Percentiles rank a stretch among this genome's conserved stretches.
Conservation (phyloP, 2,329 filamentous ascomycete genomes). For the Metarhizium rileyi region DNA sequence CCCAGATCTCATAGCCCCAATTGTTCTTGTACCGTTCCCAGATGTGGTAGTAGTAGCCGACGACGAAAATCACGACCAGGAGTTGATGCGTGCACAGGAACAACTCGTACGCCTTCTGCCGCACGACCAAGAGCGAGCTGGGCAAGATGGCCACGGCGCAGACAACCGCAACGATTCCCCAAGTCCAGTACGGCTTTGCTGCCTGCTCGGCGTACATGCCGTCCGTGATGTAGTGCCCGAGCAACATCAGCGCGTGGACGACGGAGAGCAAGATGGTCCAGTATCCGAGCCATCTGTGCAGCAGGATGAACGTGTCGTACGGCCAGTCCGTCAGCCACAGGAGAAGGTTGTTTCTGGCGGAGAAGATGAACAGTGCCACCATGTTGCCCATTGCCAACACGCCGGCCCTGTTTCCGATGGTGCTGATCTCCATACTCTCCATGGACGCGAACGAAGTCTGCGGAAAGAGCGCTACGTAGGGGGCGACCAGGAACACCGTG, state of each 20-base stretch:
- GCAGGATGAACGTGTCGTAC: conserved; percentile 24
- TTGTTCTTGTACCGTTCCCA: conserved; percentile 23
- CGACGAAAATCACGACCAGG: conserved; percentile 21
- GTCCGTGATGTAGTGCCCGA: conserved; percentile 16
- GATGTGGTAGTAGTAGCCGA: conserved; percentile 27
- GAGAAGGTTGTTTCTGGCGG: conserved; percentile 25
- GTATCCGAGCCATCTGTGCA: conserved; percentile 38
- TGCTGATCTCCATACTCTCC: conserved; percentile 18
- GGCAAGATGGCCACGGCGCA: conserved; percentile 17
- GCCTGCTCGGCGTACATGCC: conserved; percentile 17
- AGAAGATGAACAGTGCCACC: conserved; percentile 23
- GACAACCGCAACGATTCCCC: conserved; percentile 23
- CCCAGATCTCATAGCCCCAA: conserved; percentile 29
- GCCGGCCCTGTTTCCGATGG: conserved; percentile 23
- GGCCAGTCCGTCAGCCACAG: conserved; percentile 27
- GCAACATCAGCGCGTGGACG: conserved; percentile 23
- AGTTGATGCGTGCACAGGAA: conserved; percentile 24
- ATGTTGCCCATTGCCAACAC: conserved; percentile 24
- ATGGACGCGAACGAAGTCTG: conserved; percentile 17
- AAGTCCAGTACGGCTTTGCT: conserved; percentile 21
- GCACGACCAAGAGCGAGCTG: conserved; percentile 17
- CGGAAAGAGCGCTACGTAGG: conserved; percentile 19
- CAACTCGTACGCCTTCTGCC: conserved; percentile 23
- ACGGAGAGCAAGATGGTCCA: conserved; percentile 77
- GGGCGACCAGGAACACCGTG: conserved; percentile 20